Conservation (phyloP, 1,284 basidiomycete genomes). For the Trichosporon coremiiforme region DNA sequence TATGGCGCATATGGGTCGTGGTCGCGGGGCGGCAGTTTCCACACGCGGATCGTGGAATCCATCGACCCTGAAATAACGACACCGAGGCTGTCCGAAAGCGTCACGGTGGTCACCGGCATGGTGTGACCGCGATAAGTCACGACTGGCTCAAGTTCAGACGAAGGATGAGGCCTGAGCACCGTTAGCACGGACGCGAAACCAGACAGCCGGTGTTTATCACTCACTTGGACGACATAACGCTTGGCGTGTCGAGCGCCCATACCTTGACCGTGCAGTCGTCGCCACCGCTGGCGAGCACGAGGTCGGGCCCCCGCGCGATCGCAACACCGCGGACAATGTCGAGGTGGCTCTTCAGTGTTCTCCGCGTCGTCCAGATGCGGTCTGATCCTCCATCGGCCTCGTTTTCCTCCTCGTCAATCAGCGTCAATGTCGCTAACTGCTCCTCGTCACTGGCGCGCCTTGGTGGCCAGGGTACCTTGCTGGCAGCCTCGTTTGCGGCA, state of each 20-base stretch:
- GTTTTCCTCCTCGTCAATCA: constrained; percentile 60
- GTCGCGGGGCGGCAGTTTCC: constrained; percentile 72
- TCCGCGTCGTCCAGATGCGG: constrained; percentile 79
- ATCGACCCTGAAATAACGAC: constrained; percentile 87
- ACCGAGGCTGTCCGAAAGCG: constrained; percentile 74
- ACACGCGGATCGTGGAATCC: constrained; percentile 86
- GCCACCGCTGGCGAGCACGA: constrained; percentile 83
- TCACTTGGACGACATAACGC: constrained; percentile 43
- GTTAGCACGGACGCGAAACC: not conserved
- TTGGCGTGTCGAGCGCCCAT: constrained; percentile 62
- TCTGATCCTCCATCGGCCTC: constrained; percentile 35
- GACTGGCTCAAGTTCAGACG: constrained; percentile 81
- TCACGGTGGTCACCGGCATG: constrained; percentile 83
- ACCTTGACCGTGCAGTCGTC: constrained; percentile 96
- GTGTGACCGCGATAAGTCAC: constrained; percentile 91
- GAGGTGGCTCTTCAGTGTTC: constrained; percentile 82
- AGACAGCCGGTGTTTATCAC: constrained; percentile 21
- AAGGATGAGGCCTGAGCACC: constrained; percentile 13
- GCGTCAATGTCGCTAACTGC: constrained; percentile 41
- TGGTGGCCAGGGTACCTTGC: constrained; percentile 40
- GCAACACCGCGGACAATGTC: constrained; percentile 87
- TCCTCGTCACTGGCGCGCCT: constrained; percentile 42
- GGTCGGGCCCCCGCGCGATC: constrained; percentile 75
- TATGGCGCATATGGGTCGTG: constrained; percentile 83
- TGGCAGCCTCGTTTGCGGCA: constrained; percentile 54